Evolutionary conservation across 176 grass and related monocot genomes (phyloP), one percentile per base, ranked within the genome.

Genomic region (Chrysopogon serrulatus): DNA sequence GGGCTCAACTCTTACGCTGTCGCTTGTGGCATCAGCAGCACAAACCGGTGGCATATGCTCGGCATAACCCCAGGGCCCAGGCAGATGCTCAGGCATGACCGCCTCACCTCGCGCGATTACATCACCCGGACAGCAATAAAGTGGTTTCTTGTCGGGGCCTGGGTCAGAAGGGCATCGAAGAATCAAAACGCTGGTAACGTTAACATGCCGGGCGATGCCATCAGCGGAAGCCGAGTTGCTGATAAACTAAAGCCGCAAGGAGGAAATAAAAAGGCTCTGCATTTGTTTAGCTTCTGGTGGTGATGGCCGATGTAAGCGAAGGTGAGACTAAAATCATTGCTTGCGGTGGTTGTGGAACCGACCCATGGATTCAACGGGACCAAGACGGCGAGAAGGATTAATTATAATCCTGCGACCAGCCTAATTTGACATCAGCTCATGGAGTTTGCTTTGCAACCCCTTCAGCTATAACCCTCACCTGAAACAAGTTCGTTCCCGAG

Each of bases 51-150:
- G 64, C 23, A 87, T 71, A 82, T 82, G 16, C 79, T 31, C 11
- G 27, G 86, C 40, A 82, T 88, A 80, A 86, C 64, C 69, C n/a
- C n/a, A n/a, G 53, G 53, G 57, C 59, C 83, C 71, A 86, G 77
- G 44, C 73, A 82, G 82, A 77, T 64, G 35, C 78, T 71, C 71
- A 65, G 31, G 36, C 14, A 78, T 80, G 48, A 27, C 54, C 14
- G 19, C 10, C 61, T 57, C 9, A n/a, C n/a, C n/a, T n/a, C n/a
- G n/a, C n/a, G 11, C 48, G 10, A 28, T 49, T 69, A 19, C 82
- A 76, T 89, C 76, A 79, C 49, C 62, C n/a, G 2, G 21, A 21
- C n/a, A 28, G 5, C 78, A 53, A 78, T 86, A 86, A 90, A 86
- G 83, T 59, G n/a, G 35, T 18, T 66, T 56, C 77, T 90, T 78